Conservation (phyloP, 2,329 filamentous ascomycete genomes). For the Cordyceps javanica region DNA sequence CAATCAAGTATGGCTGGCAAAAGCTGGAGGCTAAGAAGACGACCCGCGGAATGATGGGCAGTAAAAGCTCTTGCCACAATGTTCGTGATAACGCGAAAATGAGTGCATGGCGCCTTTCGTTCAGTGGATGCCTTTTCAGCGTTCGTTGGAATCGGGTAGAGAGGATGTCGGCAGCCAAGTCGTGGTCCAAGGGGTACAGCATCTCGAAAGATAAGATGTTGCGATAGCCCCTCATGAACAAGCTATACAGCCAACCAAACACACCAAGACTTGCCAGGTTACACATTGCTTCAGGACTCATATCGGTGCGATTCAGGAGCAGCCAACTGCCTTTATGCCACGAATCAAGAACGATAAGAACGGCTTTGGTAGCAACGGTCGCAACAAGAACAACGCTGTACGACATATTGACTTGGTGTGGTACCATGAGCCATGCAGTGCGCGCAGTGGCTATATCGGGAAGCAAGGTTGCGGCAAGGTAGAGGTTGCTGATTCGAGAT, state of each 20-base stretch:
- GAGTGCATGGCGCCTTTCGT: background rate
- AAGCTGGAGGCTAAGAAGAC: constrained; percentile 28
- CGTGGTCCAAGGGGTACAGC: background rate
- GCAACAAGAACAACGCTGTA: background rate
- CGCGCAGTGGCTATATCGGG: background rate
- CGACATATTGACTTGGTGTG: background rate
- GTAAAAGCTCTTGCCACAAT: constrained; percentile 21
- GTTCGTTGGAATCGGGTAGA: background rate
- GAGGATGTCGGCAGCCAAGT: background rate
- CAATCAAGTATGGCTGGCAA: constrained; percentile 31
- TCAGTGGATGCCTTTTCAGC: background rate
- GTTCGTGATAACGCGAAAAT: constrained; percentile 16
- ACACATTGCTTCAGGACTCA: constrained; percentile 31
- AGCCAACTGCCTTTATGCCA: background rate
- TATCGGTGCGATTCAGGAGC: background rate
- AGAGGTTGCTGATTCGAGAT: background rate
- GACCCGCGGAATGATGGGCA: constrained; percentile 26
- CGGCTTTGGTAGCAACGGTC: background rate
- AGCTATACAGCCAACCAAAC: constrained; percentile 30
- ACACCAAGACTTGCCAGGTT: constrained; percentile 26
- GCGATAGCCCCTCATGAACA: constrained; percentile 29
- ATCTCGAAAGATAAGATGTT: background rate
- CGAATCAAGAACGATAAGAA: background rate
- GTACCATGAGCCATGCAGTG: background rate
- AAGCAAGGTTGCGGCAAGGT: background rate